These are phyloP conservation scores for Sisymbrium altissimum DNA, from an alignment of 345 rosid genomes.

Conservation along the genomic window DNA sequence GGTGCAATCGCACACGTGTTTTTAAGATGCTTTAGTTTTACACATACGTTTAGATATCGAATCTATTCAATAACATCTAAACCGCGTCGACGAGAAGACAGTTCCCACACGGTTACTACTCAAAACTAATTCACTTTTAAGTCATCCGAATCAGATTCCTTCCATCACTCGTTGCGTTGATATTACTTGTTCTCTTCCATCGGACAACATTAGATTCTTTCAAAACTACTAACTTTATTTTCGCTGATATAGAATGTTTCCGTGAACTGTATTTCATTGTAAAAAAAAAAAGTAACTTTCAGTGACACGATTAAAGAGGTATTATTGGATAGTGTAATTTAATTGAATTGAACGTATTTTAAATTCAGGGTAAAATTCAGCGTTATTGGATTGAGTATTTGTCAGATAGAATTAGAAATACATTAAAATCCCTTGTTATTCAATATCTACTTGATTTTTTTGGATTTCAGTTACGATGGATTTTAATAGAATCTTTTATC, in stretches of 20 bases:
- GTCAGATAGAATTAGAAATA: too few relatives aligned
- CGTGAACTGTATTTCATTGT: too few relatives aligned
- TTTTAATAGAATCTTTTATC: too few relatives aligned
- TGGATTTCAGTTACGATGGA: too few relatives aligned
- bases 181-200: background rate
- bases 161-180: conserved; percentile 2
- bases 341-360: too few relatives aligned
- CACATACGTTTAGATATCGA: conserved; percentile 8
- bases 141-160: conserved; percentile 12
- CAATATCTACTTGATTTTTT: too few relatives aligned
- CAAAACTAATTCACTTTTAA: background rate
- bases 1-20: conserved; percentile 8
- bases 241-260: background rate
- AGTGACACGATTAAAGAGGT: too few relatives aligned
- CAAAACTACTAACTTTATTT: background rate
- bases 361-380: too few relatives aligned
- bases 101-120: conserved; percentile 8
- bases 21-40: conserved; percentile 14
- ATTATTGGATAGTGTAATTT: too few relatives aligned
- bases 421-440: too few relatives aligned
- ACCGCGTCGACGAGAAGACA: conserved; percentile 14
- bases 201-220: background rate
- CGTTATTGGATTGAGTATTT: too few relatives aligned
- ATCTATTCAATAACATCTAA: background rate
- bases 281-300: too few relatives aligned